phyloP scores from a whole-genome alignment of 306 rosid genomes.

The Gastrolobium bilobum region DNA sequence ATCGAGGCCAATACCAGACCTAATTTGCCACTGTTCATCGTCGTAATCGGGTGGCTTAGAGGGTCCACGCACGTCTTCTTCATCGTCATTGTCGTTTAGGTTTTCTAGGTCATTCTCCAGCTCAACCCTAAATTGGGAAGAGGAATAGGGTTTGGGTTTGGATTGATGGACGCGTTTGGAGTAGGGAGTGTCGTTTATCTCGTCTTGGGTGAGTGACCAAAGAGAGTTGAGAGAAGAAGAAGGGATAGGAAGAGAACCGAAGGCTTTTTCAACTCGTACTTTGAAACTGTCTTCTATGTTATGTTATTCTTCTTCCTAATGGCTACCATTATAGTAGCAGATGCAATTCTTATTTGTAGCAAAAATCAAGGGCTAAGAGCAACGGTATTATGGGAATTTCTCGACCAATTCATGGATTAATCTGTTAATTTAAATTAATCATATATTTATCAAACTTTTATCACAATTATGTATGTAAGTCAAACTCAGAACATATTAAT shows the following conservation, averaged over 20 bases:
- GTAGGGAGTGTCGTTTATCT: slow-evolving; percentile 56
- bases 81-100: slow-evolving; percentile 57
- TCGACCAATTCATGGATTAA: no score
- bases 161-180: slow-evolving; percentile 52
- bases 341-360: no score
- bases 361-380: no score
- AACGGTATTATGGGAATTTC: no score
- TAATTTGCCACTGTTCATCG: slow-evolving; percentile 88
- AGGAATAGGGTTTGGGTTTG: slow-evolving; percentile 46
- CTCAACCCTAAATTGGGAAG: slow-evolving; percentile 37
- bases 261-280: slow-evolving; percentile 46
- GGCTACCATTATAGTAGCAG: no score
- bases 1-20: slow-evolving; percentile 82
- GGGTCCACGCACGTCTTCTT: slow-evolving; percentile 48
- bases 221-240: slow-evolving; percentile 57
- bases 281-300: slow-evolving; percentile 56
- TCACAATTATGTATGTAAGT: no score
- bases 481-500: no score
- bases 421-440: no score
- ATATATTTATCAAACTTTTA: no score
- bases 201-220: slow-evolving; percentile 86
- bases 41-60: slow-evolving; percentile 71
- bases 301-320: no score
- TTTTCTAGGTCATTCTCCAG: slow-evolving; percentile 67
- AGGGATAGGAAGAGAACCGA: slow-evolving; percentile 55